Base-by-base conservation (phyloP, 768 basidiomycete species). In the Crepidotus variabilis region DNA sequence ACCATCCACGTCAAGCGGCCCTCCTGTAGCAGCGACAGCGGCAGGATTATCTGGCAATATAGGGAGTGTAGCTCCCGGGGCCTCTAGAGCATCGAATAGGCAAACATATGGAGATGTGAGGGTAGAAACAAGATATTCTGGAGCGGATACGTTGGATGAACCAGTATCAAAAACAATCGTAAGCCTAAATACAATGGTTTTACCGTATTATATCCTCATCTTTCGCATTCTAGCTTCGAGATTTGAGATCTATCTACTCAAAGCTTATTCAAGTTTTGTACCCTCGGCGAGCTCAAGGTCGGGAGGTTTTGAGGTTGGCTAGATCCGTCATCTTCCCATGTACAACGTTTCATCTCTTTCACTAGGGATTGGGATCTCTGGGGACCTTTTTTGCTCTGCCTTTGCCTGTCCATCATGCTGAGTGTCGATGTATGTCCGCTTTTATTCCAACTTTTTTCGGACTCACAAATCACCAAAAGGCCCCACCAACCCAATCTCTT, bases 361-460 rank as follows among this genome's bases (percentile, higher is more conserved):
- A 24, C 16, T 50, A 94, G 94, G 60, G 95, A 98, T 67, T 98
- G 95, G 96, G 96, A 98, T 72, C 79, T 98, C 22, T 98, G 96
- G 96, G 95, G 95, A 2, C 95, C 95, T 10, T 78, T 98, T 2
- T 78, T 98, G 22, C 79, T 94, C 39, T 92, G 88, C 63, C 78
- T 95, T 53, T 69, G 82, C 39, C 80, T 95, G 11, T 90, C 87
- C 52, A 87, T 92, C 46, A 87, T 94, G 78, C 81, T 96, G 18
- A 94, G 91, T 66, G 73, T 93, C 47, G 92, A 91, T 69, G 93
- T 91, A 65, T 51, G 81, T 62, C 20, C 13, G 47, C 36, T 9
- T 18, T 45, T n/a, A 10, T 35, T 50, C 33, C 13, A 20, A 28
- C 32, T 36, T 34, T 43, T 39, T 34, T 18, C 46, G 50, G n/a